Conservation (phyloP, 345 rosid genomes). For the Brassica carinata region DNA sequence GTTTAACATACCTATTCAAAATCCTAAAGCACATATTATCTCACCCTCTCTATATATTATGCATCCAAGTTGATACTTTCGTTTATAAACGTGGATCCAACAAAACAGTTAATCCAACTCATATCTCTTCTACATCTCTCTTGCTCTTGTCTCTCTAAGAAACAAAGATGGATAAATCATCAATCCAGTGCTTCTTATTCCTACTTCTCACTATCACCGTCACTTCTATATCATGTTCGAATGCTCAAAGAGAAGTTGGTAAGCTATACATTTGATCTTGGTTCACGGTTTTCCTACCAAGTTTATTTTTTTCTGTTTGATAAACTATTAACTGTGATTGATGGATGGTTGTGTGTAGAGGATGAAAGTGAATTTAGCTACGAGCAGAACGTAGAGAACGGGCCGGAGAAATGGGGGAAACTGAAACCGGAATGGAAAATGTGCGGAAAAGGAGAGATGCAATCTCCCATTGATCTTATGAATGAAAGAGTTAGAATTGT, state of each 20-base stretch:
- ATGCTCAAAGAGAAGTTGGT: constrained; percentile 40
- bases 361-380: constrained; percentile 69
- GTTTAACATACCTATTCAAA: constrained; percentile 11
- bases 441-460: constrained; percentile 72
- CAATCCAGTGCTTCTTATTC: constrained; percentile 13
- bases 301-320: not conserved
- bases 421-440: constrained; percentile 58
- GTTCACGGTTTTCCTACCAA: not conserved
- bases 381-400: constrained; percentile 34
- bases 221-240: constrained; percentile 9
- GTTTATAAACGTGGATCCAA: constrained; percentile 9
- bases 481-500: constrained; percentile 55
- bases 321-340: not conserved
- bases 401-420: constrained; percentile 77
- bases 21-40: constrained; percentile 6
- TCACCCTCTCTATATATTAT: constrained; percentile 19
- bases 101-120: constrained; percentile 13
- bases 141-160: not conserved
- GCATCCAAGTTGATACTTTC: constrained; percentile 5
- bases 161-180: constrained; percentile 26
- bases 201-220: constrained; percentile 17
- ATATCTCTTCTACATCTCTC: not conserved
- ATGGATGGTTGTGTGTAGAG: constrained; percentile 44
- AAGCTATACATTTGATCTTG: constrained; percentile 5
- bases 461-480: constrained; percentile 81